Percentiles rank a stretch among this genome's conserved stretches.
Evolutionary conservation across 331 rosid species (phyloP).

Genomic region (Phaseolus coccineus): DNA sequence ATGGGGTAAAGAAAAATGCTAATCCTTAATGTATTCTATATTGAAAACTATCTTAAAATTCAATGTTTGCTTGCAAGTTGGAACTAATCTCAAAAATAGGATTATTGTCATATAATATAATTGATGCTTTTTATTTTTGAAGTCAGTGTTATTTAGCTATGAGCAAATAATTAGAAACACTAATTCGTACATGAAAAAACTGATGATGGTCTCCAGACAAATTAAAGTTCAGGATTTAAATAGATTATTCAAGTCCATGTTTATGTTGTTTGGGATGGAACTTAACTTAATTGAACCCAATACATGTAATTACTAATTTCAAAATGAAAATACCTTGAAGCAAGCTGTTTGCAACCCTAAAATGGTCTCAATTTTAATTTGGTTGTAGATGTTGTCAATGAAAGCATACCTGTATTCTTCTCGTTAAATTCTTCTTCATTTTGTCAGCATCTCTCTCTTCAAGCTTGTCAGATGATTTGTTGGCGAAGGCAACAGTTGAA

Average conservation of each 20-base stretch:
- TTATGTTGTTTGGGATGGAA: conserved; percentile 13
- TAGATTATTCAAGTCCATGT: not conserved
- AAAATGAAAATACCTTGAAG: conserved; percentile 33
- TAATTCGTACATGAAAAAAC: not conserved
- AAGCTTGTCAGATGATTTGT: conserved; percentile 93
- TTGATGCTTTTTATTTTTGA: conserved; percentile 1
- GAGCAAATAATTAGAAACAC: not conserved
- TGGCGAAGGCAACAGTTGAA: conserved; percentile 88
- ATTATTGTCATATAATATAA: not conserved
- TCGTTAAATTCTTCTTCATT: conserved; percentile 39
- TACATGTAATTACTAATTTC: conserved; percentile 4
- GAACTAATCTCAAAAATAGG: not conserved
- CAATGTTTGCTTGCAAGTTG: not conserved
- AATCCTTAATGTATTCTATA: not conserved
- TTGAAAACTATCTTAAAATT: conserved; percentile 3
- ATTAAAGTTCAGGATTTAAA: not conserved
- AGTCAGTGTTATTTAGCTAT: not conserved
- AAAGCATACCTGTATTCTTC: conserved; percentile 19
- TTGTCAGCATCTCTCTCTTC: conserved; percentile 93
- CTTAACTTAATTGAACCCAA: conserved; percentile 11
- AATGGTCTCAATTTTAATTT: not conserved
- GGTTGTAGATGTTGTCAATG: conserved; percentile 10
- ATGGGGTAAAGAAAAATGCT: conserved; percentile 20
- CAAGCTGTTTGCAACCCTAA: conserved; percentile 31
- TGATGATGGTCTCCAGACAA: not conserved